Base-by-base conservation (phyloP, 352 stramenopile genomes). In the Pythium sukuiense region DNA sequence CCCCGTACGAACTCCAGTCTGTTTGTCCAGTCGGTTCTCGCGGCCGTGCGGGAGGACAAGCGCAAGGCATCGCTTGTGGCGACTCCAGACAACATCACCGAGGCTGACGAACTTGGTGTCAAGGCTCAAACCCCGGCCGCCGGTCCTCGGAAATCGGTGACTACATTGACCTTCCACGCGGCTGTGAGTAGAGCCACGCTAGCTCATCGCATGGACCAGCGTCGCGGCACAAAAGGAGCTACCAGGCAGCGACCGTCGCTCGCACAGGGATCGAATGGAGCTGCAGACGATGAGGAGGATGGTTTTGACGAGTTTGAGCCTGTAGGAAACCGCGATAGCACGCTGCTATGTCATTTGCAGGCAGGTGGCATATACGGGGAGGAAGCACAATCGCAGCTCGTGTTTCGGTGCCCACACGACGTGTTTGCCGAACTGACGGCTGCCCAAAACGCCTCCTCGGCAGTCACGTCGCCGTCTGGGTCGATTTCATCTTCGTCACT, bases 331-430 rank as follows among this genome's bases (percentile, higher is more conserved):
- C 18, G 20, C 5, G 26, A 37, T 6, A 66, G 55, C 30, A 54
- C 80, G 0, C 71, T 88, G 27, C 61, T 89, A 24, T 83, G 80
- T 30, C 53, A 80, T 20, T 52, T 90, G 20, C 54, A 61, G 0
- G 67, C 67, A 0, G 82, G 82, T 6, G 82, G 89, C 39, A 70
- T 86, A 37, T 84, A 80, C 29, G 80, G 80, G 0, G 80, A 88
- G 12, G 82, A 90, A 45, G 67, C 78, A 9, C 65, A 79, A n/a
- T 55, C 70, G 3, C 54, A 67, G 1, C 16, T 56, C 9, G 56
- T 67, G 6, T 65, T 59, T 33, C 30, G 64, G 3, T 58, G 57
- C 24, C 55, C 55, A 12, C 67, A 72, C 39, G 74, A 72, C 16
- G 57, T 76, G 45, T 76, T 80, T 30, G 64, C 63, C 12, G 67